Evolutionary conservation across 2,329 filamentous ascomycete genomes (phyloP), one percentile per base, ranked within the genome.

Genomic region (Dichotomopilus funicola): DNA sequence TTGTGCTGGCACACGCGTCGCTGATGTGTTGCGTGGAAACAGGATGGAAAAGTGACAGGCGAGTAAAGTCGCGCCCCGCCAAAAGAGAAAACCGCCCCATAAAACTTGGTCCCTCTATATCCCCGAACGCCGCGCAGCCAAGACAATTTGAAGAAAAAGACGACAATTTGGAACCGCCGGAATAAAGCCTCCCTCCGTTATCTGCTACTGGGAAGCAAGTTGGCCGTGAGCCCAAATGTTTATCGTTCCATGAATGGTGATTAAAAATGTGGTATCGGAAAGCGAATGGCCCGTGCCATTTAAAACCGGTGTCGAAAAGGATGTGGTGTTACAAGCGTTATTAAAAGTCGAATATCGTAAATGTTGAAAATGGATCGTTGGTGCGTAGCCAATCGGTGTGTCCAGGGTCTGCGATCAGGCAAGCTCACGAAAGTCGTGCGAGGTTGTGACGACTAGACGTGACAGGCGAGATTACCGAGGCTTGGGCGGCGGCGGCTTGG

Each of bases 401-500:
- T 27, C 19, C 19, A 27, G 19, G 19, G 19, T 27, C 19, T 27
- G 19, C 19, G 19, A 27, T 27, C 19, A 27, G 19, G 19, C 19
- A 27, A 27, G 19, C 40, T 11, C 40, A 6, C 10, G 40, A n/a
- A 12, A n/a, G 11, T 12, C 8, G 37, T 9, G 37, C 12, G 37
- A 9, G 37, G 37, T 40, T 40, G 37, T 9, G 8, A 12, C 37
- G 37, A 40, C 8, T 12, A 40, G 19, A 3, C 19, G 9, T 40
- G 37, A 11, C 12, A 34, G 44, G 27, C 44, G 31, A 47, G n/a
- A 36, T 67, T 70, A 69, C 58, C 67, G 64, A 41, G 68, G 65
- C 65, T 71, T 70, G 35, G 69, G 69, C 54, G 68, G 69, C 50
- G 67, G 65, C 9, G 69, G 69, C 64, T 71, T 71, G 37, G 68